Base-by-base conservation (phyloP, 345 rosid genomes). In the Rhizophora apiculata region DNA sequence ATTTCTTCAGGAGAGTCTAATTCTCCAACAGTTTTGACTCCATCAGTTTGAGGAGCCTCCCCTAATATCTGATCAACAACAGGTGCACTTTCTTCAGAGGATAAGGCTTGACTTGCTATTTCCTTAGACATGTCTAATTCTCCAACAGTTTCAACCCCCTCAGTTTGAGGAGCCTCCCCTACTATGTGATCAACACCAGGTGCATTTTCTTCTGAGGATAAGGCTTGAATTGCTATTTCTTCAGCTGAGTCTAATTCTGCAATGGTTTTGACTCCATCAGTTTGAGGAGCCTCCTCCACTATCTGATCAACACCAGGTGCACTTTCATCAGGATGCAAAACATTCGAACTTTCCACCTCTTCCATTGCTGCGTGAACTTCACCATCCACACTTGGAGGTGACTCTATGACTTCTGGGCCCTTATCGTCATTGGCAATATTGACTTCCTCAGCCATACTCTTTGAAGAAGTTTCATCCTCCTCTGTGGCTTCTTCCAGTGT, bases 221-320 rank as follows among this genome's bases (percentile, higher is more conserved):
- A 60, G 65, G 79, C 72, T 76, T 81, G 81, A 70, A 70, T 78
- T 65, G 66, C 56, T 74, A 74, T 69, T 67, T 76, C 89, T 32
- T 43, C 85, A 68, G 88, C 70, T 43, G 72, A 56, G 11, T 61
- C 70, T 22, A 78, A 60, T 20, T 60, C 68, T 64, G 64, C 77
- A 69, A 63, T 67, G 49, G 59, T 63, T 46, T 74, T 62, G 59
- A 58, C 69, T 20, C 51, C 78, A n/a, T 71, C 82, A 39, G 66
- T 68, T 57, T 76, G 63, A 68, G 78, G 31, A 76, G 59, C 60
- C 69, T 81, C 79, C 58, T 34, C 74, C 52, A 58, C 54, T 54
- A 51, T 64, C 73, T 77, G 68, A 68, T 62, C 71, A 36, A 59
- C 65, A 56, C 60, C 31, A 16, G 74, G 67, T 56, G 59, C 74